Conservation (phyloP, 73 alveolate species). For the Symbiodinium natans region DNA sequence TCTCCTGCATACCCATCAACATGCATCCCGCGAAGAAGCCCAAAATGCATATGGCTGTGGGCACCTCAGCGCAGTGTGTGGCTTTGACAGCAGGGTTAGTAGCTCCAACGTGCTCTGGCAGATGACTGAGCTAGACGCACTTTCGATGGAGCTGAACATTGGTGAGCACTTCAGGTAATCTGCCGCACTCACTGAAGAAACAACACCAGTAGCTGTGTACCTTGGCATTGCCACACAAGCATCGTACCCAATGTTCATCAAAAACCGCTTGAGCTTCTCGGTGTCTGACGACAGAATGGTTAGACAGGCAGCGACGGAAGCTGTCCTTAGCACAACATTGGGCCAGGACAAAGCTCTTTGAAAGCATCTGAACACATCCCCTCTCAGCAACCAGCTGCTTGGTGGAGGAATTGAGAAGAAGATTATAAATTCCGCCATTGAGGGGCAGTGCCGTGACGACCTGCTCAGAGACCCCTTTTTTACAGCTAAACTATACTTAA, state of each 20-base stretch:
- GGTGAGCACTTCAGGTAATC: conserved; percentile 86
- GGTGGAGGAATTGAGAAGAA: conserved; percentile 57
- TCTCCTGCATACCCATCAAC: conserved; percentile 92
- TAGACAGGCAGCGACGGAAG: conserved; percentile 92
- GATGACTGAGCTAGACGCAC: conserved; percentile 4
- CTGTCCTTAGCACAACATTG: conserved; percentile 16
- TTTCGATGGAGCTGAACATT: conserved; percentile 63
- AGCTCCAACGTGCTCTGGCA: neutral
- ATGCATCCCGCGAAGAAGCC: conserved; percentile 89
- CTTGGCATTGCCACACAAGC: conserved; percentile 3
- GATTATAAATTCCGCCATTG: conserved; percentile 77
- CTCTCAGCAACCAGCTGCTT: conserved; percentile 52
- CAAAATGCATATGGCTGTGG: conserved; percentile 64
- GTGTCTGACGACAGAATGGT: conserved; percentile 46
- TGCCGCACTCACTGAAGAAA: conserved; percentile 87
- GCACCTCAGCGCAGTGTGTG: conserved; percentile 4
- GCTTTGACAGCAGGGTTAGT: neutral
- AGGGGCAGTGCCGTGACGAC: conserved; percentile 91
- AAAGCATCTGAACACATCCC: neutral
- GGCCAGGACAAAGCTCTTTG: neutral
- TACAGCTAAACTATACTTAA: no score
- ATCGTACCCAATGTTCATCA: no score
- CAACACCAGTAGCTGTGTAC: conserved; percentile 92
- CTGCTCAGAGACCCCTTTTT: neutral
- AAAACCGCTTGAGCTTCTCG: neutral